phyloP scores from a whole-genome alignment of 2,329 filamentous ascomycete genomes.

The Coleophoma eucalyptorum region DNA sequence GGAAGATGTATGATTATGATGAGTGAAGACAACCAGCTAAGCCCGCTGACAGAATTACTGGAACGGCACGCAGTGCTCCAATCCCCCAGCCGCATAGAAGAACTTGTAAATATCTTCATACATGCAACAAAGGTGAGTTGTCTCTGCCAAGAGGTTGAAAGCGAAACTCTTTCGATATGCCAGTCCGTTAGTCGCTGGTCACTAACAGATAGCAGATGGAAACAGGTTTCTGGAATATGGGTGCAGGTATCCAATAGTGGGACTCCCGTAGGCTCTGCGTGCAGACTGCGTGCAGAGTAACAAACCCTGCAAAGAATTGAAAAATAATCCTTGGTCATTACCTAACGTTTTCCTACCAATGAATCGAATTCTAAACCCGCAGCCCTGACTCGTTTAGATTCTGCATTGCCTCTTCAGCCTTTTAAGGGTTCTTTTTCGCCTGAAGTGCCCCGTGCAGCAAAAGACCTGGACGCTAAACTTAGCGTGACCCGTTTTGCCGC shows the following conservation, averaged over 20 bases:
- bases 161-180: too few species aligned
- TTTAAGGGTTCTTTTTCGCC: neutral
- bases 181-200: too few species aligned
- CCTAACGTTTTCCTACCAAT: too few species aligned
- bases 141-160: neutral
- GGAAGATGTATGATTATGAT: slow-evolving; percentile 13
- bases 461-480: neutral
- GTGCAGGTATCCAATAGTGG: slow-evolving; percentile 26
- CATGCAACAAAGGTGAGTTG: slow-evolving; percentile 73
- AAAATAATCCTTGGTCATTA: neutral
- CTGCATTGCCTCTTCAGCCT: too few species aligned
- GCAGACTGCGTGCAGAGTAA: slow-evolving; percentile 1
- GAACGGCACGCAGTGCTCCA: slow-evolving; percentile 72
- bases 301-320: neutral
- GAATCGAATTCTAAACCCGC: neutral
- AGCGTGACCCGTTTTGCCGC: neutral
- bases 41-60: slow-evolving; percentile 53
- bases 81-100: slow-evolving; percentile 72
- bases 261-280: neutral
- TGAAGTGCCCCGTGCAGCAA: neutral
- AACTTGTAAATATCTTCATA: slow-evolving; percentile 79
- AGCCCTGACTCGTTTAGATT: neutral
- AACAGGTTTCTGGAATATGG: slow-evolving; percentile 73
- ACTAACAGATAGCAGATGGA: slow-evolving; percentile 53
- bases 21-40: neutral